Base-by-base conservation (phyloP, 306 rosid species). In the Cyclanthera cordifolia region DNA sequence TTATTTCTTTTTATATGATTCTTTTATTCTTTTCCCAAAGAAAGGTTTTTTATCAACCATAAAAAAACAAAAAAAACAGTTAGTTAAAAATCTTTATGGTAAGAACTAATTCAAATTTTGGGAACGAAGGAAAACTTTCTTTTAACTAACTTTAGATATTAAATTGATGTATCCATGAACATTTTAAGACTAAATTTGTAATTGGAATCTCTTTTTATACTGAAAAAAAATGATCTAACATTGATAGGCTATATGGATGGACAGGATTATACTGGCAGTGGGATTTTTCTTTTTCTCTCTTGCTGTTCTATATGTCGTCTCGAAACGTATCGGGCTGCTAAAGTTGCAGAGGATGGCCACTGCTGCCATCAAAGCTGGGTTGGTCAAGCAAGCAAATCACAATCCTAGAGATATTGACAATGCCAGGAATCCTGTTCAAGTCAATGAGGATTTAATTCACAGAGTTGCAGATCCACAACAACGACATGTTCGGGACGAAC, bases 261-360 rank as follows among this genome's bases (percentile, higher is more conserved):
- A 77, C 84, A 93, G 96, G 91, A 20, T 93, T 75, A 89, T 89
- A 49, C 51, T 93, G 20, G 87, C 79, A 24, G 41, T 86, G 30
- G 96, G 96, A 43, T 73, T 89, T 64, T 55, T 89, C 66, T 78
- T 87, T 73, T 93, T 93, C 82, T 68, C 91, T 47, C 82, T 86
- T 71, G 94, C 86, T 27, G 91, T 89, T 73, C 87, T 93, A 15
- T 86, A 93, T 76, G 96, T 87, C 64, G 93, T 87, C 69, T 89
- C 93, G 14, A 92, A 85, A 86, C 88, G 96, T 45, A 74, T 93
- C 39, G 90, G 95, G 14, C 20, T 89, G 25, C 88, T 89, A 25
- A 65, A 58, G n/a, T 76, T 87, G 77, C 87, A 84, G 81, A 82
- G 89, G 82, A 76, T 83, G 68, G 91, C 90, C 72, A 87, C 87